phyloP scores from a whole-genome alignment of 345 rosid species.

The Lepidium sativum region DNA sequence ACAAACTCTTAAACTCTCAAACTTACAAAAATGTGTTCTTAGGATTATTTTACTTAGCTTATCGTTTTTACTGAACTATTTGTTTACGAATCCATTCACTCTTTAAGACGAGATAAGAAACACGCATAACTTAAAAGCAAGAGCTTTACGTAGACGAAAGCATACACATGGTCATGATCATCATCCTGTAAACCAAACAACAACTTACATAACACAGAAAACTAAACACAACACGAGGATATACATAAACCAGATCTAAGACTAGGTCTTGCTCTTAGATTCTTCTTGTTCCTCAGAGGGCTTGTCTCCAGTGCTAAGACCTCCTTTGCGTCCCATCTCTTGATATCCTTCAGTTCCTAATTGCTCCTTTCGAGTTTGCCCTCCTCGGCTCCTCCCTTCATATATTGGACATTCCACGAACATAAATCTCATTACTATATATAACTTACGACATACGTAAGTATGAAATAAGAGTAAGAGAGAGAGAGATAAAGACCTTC shows the following conservation, averaged over 20 bases:
- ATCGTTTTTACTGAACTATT: too few species aligned
- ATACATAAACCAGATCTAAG: neutral
- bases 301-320: constrained; percentile 34
- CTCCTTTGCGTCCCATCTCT: constrained; percentile 53
- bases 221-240: neutral
- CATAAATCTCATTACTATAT: neutral
- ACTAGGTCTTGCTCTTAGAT: constrained; percentile 32
- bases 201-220: neutral
- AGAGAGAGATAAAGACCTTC: constrained; percentile 35
- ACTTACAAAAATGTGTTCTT: too few species aligned
- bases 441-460: neutral
- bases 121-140: too few species aligned
- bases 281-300: constrained; percentile 33
- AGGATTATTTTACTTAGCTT: too few species aligned
- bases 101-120: neutral
- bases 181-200: neutral
- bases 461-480: neutral
- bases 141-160: neutral
- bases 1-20: too few species aligned
- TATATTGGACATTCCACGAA: too few species aligned
- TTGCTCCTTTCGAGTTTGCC: constrained; percentile 51
- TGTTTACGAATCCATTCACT: neutral
- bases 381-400: constrained; percentile 55
- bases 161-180: neutral
- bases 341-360: constrained; percentile 52